A percentile compares a stretch with the other conserved stretches of the same genome.
Evolutionary conservation across 306 rosid species (phyloP).

Genomic region (Geum urbanum): DNA sequence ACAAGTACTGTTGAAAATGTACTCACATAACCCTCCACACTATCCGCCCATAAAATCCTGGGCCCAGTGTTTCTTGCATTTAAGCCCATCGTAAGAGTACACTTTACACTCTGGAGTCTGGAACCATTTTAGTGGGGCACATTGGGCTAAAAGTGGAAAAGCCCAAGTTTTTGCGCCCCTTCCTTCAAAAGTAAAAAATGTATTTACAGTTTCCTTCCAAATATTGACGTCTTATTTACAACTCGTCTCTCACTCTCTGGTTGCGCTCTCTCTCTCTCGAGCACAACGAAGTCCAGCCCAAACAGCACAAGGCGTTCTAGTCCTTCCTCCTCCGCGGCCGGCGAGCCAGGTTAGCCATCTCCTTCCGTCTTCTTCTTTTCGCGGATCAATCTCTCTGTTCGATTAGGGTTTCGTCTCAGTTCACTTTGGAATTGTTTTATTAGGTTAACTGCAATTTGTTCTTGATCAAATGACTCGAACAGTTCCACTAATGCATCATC

Average conservation of each 20-base stretch:
- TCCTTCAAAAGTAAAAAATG: background rate
- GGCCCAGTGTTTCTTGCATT: too few species aligned
- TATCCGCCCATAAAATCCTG: too few species aligned
- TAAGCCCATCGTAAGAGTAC: too few species aligned
- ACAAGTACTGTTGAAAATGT: too few species aligned
- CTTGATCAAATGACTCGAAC: background rate
- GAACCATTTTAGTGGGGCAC: too few species aligned
- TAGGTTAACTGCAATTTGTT: constrained; percentile 4
- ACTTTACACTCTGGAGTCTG: too few species aligned
- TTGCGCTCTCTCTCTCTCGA: background rate
- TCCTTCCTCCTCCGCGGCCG: background rate
- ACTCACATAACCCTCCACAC: too few species aligned
- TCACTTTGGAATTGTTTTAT: background rate
- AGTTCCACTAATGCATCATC: background rate
- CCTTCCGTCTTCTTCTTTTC: background rate
- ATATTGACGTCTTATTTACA: background rate
- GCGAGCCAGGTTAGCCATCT: background rate
- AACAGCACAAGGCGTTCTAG: background rate
- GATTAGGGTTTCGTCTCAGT: constrained; percentile 1
- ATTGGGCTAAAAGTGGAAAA: background rate
- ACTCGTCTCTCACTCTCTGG: background rate
- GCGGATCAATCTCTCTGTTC: background rate
- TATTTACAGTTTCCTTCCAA: background rate
- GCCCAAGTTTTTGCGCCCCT: background rate
- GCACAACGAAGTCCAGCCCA: background rate